Base-by-base conservation (phyloP, 371 early-diverging fungal species). In the Mortierella sp. region DNA sequence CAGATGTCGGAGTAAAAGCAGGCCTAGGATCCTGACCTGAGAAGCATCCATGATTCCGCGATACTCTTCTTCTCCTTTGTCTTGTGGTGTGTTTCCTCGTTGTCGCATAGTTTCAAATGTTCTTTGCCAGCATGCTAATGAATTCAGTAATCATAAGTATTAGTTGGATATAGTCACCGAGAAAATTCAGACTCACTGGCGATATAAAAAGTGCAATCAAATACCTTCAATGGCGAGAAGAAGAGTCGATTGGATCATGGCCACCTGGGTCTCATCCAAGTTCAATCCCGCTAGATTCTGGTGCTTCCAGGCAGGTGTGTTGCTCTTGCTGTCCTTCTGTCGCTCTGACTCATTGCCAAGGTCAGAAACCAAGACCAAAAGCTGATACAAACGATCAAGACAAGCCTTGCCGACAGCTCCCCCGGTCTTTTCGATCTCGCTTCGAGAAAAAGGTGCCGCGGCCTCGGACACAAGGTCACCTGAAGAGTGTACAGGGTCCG, bases 1-100 rank as follows among this genome's bases (percentile, higher is more conserved):
- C 26, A 84, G 72, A 34, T 84, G 85, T 50, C 85, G 85, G 58
- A 84, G 81, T 28, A 84, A 54, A 10, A 84, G 28, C 1, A 76
- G 58, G 3, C 85, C 85, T 21, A 84, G 81, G 0, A 44, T 44
- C 54, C 81, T 84, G 28, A 81, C 76, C 38, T 84, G 85, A 24
- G 72, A 76, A 0, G 85, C 76, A 13, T 77, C 74, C 19, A 81
- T 63, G 6, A 81, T 55, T 4, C 78, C 81, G 4, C n/a, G 55
- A 10, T 42, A 21, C 24, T 60, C 73, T 0, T 70, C 31, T 21
- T 44, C 73, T 0, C 52, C 24, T 21, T 44, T 58, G 50, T 16
- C 60, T 3, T 60, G 13, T 19, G 16, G 8, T 16, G 13, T 6
- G 16, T 31, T 13, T 16, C 31, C 31, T 60, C 14, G 60, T 5